phyloP scores from a whole-genome alignment of 2,329 filamentous ascomycete species.

The Fusarium virguliforme region DNA sequence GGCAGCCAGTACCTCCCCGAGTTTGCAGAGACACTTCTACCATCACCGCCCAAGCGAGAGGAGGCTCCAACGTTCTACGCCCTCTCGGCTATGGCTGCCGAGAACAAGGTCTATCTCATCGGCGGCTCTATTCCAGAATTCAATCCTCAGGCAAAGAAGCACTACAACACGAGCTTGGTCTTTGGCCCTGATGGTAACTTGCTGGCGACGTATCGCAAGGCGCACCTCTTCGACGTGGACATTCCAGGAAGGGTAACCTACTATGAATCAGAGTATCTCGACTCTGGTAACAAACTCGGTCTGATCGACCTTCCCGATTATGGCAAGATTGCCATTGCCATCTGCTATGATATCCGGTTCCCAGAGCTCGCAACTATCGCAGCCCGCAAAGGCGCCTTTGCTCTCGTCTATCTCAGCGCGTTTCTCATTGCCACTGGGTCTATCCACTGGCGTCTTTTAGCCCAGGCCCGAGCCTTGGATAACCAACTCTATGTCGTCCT shows the following conservation, averaged over 20 bases:
- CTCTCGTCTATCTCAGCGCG: conserved; percentile 90
- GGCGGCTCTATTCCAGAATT: conserved; percentile 93
- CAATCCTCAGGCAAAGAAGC: conserved; percentile 69
- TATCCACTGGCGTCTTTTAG: conserved; percentile 89
- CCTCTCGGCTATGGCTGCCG: conserved; percentile 82
- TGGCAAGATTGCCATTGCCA: conserved; percentile 88
- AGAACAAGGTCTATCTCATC: conserved; percentile 84
- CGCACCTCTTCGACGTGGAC: conserved; percentile 96
- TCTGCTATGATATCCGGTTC: conserved; percentile 98
- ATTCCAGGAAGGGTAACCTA: conserved; percentile 95
- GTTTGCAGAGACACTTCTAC: conserved; percentile 87
- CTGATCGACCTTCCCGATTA: conserved; percentile 90
- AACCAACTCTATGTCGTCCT: conserved; percentile 94
- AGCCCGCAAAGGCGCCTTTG: conserved; percentile 87
- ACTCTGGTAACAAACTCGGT: conserved; percentile 87
- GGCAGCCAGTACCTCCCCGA: conserved; percentile 88
- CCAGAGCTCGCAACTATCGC: conserved; percentile 92
- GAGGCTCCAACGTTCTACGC: conserved; percentile 88
- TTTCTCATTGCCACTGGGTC: conserved; percentile 95
- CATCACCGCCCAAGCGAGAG: conserved; percentile 77
- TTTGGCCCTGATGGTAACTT: conserved; percentile 85
- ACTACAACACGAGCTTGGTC: conserved; percentile 91
- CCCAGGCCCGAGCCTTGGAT: conserved; percentile 85
- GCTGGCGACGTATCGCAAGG: conserved; percentile 90
- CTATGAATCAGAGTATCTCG: conserved; percentile 88